phyloP scores from a whole-genome alignment of 2,329 filamentous ascomycete genomes.

The Phyllosticta citrichinensis region DNA sequence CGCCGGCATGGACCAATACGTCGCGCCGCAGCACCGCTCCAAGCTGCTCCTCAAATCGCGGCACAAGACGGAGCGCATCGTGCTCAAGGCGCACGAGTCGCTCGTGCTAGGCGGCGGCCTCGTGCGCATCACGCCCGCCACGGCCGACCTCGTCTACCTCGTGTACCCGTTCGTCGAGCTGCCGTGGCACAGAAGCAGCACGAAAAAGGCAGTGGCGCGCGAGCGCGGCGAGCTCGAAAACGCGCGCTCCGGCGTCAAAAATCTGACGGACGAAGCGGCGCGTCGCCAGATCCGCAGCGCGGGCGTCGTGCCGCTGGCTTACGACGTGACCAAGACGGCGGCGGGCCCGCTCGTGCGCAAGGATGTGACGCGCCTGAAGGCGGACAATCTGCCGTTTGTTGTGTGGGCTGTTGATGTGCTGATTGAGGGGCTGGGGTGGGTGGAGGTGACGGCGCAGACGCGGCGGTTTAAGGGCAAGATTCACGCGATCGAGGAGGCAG shows the following conservation, averaged over 20 bases:
- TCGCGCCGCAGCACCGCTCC: constrained; percentile 54
- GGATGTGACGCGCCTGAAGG: constrained; percentile 51
- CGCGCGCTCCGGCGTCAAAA: constrained; percentile 43
- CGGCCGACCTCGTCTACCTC: constrained; percentile 56
- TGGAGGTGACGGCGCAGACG: constrained; percentile 78
- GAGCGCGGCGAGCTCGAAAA: constrained; percentile 52
- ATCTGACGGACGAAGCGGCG: constrained; percentile 42
- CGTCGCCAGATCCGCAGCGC: constrained; percentile 40
- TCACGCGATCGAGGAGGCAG: neutral
- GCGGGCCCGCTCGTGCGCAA: constrained; percentile 62
- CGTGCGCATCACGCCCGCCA: constrained; percentile 72
- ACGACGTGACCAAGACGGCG: constrained; percentile 74
- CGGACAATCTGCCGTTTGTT: constrained; percentile 65
- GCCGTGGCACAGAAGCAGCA: constrained; percentile 64
- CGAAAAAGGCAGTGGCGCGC: constrained; percentile 66
- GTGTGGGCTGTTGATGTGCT: constrained; percentile 76
- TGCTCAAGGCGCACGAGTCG: constrained; percentile 66
- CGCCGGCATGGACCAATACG: constrained; percentile 58
- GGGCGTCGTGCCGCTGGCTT: constrained; percentile 62
- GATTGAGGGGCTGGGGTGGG: constrained; percentile 87
- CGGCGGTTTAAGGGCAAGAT: constrained; percentile 31
- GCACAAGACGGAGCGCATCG: constrained; percentile 60
- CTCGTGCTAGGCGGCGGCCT: constrained; percentile 72
- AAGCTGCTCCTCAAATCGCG: constrained; percentile 71
- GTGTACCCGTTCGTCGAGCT: constrained; percentile 83